Conservation (phyloP, 805 yeast genomes). For the Middelhovenomyces tepae region DNA sequence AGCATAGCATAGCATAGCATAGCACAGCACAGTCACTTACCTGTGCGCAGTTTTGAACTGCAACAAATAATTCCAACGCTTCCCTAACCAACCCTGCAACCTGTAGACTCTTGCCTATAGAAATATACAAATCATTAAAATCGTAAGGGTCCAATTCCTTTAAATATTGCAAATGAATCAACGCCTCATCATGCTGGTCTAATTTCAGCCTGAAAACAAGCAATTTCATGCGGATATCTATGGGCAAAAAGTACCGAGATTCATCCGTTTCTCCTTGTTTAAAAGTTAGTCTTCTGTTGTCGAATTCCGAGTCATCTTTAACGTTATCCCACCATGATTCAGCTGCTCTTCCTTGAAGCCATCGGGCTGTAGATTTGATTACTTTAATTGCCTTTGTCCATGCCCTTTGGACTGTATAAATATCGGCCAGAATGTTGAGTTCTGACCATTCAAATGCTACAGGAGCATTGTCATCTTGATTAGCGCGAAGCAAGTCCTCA, state of each 20-base stretch:
- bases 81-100: constrained; percentile 62
- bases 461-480: constrained; percentile 30
- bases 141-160: constrained; percentile 48
- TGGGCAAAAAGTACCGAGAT: constrained; percentile 49
- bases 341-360: constrained; percentile 64
- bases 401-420: constrained; percentile 61
- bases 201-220: constrained; percentile 64
- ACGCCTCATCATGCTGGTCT: constrained; percentile 57
- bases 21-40: no score
- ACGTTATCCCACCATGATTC: constrained; percentile 60
- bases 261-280: neutral
- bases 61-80: constrained; percentile 59
- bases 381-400: constrained; percentile 55
- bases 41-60: no score
- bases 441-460: constrained; percentile 74
- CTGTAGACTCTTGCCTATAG: constrained; percentile 69
- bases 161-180: constrained; percentile 55
- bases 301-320: constrained; percentile 75
- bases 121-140: constrained; percentile 62
- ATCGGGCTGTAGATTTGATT: constrained; percentile 65
- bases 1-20: no score
- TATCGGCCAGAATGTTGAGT: constrained; percentile 72
- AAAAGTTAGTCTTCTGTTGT: constrained; percentile 42
- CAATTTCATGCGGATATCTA: constrained; percentile 77
- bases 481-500: constrained; percentile 51